A percentile compares a stretch with the other conserved stretches of the same genome.
These are phyloP conservation scores for Pseudofabraea citricarpa DNA, from an alignment of 2,329 filamentous ascomycete genomes.

Conservation along the genomic window DNA sequence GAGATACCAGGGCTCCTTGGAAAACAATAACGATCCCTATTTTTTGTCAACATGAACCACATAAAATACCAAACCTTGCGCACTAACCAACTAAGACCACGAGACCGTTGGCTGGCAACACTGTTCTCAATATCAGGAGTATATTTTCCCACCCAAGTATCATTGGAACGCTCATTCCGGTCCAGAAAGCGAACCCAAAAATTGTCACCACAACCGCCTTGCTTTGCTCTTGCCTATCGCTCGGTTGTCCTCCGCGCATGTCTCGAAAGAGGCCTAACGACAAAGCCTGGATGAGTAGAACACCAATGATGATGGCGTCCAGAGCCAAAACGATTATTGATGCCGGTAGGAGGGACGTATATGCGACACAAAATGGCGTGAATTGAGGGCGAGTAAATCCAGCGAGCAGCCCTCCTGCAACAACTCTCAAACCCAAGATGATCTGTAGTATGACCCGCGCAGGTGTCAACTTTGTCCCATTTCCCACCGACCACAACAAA, in stretches of 20 bases:
- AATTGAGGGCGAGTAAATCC: conserved; percentile 27
- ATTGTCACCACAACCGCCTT: conserved; percentile 21
- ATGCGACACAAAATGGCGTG: conserved; percentile 25
- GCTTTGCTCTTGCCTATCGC: conserved; percentile 15
- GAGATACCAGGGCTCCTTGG: conserved; percentile 16
- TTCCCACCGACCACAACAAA: conserved; percentile 26
- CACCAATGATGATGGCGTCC: conserved; percentile 24
- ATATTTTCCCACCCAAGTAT: conserved; percentile 24
- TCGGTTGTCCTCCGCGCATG: conserved; percentile 10
- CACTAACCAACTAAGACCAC: conserved; percentile 26
- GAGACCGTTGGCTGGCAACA: conserved; percentile 25
- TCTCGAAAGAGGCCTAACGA: conserved; percentile 19
- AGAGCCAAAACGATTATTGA: conserved; percentile 25
- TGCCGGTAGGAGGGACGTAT: conserved; percentile 21
- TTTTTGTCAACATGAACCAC: conserved; percentile 5
- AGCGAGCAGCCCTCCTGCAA: conserved; percentile 24
- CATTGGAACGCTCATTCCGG: conserved; percentile 26
- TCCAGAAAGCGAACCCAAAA: conserved; percentile 25
- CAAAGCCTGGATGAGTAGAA: conserved; percentile 18
- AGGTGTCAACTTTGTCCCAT: conserved; percentile 21
- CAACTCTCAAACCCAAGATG: conserved; percentile 20
- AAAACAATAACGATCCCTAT: conserved; percentile 24
- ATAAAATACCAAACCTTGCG: not conserved
- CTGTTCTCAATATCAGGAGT: conserved; percentile 22
- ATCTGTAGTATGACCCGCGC: conserved; percentile 23